A percentile compares a stretch with the other conserved stretches of the same genome.
These are phyloP conservation scores for Scalesia atractyloides DNA, from an alignment of 129 eudicot species.

Conservation along the genomic window DNA sequence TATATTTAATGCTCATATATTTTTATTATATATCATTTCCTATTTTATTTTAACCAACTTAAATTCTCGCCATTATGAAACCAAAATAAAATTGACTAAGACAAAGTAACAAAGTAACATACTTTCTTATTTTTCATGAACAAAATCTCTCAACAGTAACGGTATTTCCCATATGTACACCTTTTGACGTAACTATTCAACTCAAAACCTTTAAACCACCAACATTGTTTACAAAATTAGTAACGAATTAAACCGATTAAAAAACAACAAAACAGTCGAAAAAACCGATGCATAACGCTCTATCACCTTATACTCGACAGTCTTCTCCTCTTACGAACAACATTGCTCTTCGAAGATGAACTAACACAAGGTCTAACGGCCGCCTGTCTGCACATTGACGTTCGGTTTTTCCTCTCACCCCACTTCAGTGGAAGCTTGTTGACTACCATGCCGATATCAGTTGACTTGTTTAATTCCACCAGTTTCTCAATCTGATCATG, in stretches of 20 bases:
- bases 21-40: not conserved
- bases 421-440: conserved; percentile 68
- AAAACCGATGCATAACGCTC: not conserved
- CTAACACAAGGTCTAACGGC: not conserved
- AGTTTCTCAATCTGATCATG: conserved; percentile 72
- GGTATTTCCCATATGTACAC: not conserved
- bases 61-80: too few relatives aligned
- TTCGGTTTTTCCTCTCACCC: conserved; percentile 62
- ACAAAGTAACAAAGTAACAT: not conserved
- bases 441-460: conserved; percentile 62
- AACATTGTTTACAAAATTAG: not conserved
- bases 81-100: too few relatives aligned
- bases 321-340: conserved; percentile 72
- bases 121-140: not conserved
- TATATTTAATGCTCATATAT: not conserved
- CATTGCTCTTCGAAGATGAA: conserved; percentile 27
- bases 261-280: conserved; percentile 13
- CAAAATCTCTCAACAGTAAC: not conserved
- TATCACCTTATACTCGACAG: conserved; percentile 56
- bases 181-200: not conserved
- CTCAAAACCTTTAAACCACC: not conserved
- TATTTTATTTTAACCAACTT: too few relatives aligned
- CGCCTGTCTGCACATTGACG: conserved; percentile 43
- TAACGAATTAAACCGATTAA: not conserved
- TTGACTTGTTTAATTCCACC: conserved; percentile 60